phyloP scores from a whole-genome alignment of 768 basidiomycete species.

The Suillus spraguei region DNA sequence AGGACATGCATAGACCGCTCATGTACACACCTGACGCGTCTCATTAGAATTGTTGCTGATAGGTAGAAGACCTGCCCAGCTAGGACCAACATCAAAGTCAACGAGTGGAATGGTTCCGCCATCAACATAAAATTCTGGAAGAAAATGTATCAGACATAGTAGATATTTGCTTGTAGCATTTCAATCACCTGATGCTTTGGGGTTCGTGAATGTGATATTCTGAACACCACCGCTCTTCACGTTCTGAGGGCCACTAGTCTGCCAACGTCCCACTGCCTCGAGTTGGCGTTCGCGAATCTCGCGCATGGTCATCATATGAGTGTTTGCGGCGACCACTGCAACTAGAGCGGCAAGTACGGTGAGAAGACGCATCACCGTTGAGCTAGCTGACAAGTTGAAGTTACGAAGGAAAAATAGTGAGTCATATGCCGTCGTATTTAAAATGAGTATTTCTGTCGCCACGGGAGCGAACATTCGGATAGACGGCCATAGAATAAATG shows the following conservation, averaged over 20 bases:
- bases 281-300: slow-evolving; percentile 47
- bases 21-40: slow-evolving; percentile 56
- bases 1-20: neutral
- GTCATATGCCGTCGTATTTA: no score
- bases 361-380: no score
- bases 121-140: slow-evolving; percentile 70
- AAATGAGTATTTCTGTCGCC: no score
- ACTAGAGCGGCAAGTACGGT: no score
- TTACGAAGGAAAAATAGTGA: no score
- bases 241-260: slow-evolving; percentile 8
- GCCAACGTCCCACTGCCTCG: slow-evolving; percentile 33
- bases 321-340: no score
- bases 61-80: slow-evolving; percentile 73
- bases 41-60: slow-evolving; percentile 63
- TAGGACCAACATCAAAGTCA: slow-evolving; percentile 73
- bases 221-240: slow-evolving; percentile 23
- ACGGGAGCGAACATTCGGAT: no score
- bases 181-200: neutral
- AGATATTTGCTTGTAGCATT: neutral
- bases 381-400: no score
- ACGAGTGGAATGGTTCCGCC: slow-evolving; percentile 67
- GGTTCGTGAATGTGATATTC: neutral
- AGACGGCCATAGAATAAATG: no score
- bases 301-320: slow-evolving; percentile 33
- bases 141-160: slow-evolving; percentile 12